Evolutionary conservation across 768 basidiomycete genomes (phyloP).

Genomic region (Clathrus columnatus): DNA sequence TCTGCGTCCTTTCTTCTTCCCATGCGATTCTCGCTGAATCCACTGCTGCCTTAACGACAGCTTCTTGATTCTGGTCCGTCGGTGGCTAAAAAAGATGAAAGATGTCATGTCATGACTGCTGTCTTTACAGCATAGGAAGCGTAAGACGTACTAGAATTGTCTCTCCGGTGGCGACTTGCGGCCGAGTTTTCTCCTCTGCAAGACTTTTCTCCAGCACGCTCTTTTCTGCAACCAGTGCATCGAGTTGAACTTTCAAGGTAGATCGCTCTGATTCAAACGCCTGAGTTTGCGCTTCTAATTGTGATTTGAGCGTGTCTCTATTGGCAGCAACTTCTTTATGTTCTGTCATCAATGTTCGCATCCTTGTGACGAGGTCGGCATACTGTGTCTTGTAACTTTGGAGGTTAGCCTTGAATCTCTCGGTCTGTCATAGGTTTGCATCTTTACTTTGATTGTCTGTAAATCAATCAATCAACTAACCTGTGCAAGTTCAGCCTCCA

Average conservation of each 20-base stretch:
- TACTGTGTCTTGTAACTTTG: conserved; percentile 9
- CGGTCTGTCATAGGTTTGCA: neutral
- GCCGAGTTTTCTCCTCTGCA: conserved; percentile 25
- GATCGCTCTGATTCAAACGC: conserved; percentile 19
- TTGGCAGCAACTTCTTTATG: conserved; percentile 14
- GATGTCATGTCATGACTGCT: no score
- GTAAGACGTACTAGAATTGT: conserved; percentile 9
- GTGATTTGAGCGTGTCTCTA: conserved; percentile 13
- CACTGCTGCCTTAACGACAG: conserved; percentile 15
- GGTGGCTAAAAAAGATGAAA: neutral
- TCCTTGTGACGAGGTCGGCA: conserved; percentile 3
- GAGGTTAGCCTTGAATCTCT: conserved; percentile 12
- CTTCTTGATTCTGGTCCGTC: conserved; percentile 8
- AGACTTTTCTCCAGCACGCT: conserved; percentile 30
- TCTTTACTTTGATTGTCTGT: neutral
- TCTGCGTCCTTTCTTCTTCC: conserved; percentile 53
- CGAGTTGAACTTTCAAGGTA: conserved; percentile 27
- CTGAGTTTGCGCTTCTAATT: conserved; percentile 11
- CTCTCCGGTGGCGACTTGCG: conserved; percentile 13
- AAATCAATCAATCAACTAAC: neutral
- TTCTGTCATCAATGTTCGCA: conserved; percentile 10
- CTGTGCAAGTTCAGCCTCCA: conserved; percentile 15
- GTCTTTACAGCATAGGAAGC: conserved; percentile 40
- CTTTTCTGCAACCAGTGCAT: conserved; percentile 30
- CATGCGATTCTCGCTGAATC: conserved; percentile 32